Conservation (phyloP, 352 stramenopile genomes). For the Phytophthora melonis region DNA sequence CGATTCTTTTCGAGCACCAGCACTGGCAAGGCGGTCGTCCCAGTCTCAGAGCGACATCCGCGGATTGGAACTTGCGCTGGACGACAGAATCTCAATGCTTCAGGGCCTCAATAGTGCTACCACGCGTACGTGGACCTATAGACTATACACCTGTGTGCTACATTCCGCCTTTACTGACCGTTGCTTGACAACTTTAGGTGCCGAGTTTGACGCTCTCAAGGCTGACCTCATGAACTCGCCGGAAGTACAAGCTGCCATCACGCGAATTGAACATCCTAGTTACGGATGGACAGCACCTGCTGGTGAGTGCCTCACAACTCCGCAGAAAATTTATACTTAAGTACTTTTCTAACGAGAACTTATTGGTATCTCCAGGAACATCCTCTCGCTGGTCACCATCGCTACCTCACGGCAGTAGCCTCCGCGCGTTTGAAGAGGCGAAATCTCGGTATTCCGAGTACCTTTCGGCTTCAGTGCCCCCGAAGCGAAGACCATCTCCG, state of each 20-base stretch:
- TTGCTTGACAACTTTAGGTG: constrained; percentile 5
- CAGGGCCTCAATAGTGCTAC: constrained; percentile 15
- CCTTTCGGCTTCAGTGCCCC: neutral
- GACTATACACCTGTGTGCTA: neutral
- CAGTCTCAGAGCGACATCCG: constrained; percentile 14
- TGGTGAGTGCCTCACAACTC: constrained; percentile 3
- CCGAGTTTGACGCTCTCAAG: constrained; percentile 32
- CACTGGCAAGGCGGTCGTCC: constrained; percentile 12
- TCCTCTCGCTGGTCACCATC: neutral
- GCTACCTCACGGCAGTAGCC: constrained; percentile 5
- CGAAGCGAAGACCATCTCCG: constrained; percentile 8
- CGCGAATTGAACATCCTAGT: constrained; percentile 22
- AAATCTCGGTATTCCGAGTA: constrained; percentile 9
- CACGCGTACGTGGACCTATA: constrained; percentile 18
- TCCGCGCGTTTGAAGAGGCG: constrained; percentile 12
- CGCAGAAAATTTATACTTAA: neutral
- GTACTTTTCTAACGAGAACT: neutral
- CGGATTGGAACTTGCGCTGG: constrained; percentile 26
- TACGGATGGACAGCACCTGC: constrained; percentile 7
- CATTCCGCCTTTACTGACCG: constrained; percentile 5
- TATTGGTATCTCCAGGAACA: neutral
- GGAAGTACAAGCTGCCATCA: constrained; percentile 37
- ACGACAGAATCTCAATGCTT: constrained; percentile 21
- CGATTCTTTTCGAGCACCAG: neutral
- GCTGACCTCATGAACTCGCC: constrained; percentile 25